A percentile compares a stretch with the other conserved stretches of the same genome.
Evolutionary conservation across 1,284 basidiomycete genomes (phyloP).

Genomic region (Cryptococcus sp.): DNA sequence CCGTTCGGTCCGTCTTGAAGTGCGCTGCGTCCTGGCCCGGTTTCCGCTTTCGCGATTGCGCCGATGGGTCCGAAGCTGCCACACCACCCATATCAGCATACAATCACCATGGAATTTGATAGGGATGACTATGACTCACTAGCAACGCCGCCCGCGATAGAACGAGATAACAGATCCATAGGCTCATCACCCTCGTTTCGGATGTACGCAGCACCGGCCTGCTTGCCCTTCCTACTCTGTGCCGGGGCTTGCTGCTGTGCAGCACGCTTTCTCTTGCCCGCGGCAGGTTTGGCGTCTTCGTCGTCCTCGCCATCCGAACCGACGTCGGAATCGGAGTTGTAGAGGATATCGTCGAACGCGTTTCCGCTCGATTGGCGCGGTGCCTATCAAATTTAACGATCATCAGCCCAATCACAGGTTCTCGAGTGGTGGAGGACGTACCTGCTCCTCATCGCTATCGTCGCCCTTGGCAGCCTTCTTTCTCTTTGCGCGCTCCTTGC

Average conservation of each 20-base stretch:
- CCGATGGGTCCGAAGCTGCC: conserved; percentile 58
- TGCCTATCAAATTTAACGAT: conserved; percentile 44
- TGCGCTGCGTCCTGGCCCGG: conserved; percentile 81
- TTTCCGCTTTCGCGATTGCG: conserved; percentile 63
- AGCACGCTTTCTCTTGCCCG: conserved; percentile 43
- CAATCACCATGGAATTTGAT: not conserved
- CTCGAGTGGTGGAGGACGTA: conserved; percentile 54
- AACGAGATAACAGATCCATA: conserved; percentile 87
- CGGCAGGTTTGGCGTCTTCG: conserved; percentile 42
- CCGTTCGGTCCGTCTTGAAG: conserved; percentile 86
- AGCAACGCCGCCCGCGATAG: conserved; percentile 70
- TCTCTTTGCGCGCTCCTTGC: conserved; percentile 86
- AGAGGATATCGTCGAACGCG: conserved; percentile 92
- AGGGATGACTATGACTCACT: conserved; percentile 58
- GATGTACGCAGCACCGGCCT: conserved; percentile 58
- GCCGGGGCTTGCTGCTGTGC: conserved; percentile 10
- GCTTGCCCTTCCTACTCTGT: conserved; percentile 25
- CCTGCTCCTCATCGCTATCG: conserved; percentile 60
- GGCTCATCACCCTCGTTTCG: conserved; percentile 90
- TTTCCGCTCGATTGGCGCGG: conserved; percentile 64
- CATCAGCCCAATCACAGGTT: conserved; percentile 4
- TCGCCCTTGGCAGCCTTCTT: conserved; percentile 62
- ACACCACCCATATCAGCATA: too few relatives aligned
- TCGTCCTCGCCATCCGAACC: conserved; percentile 73
- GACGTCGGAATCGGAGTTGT: conserved; percentile 87